Evolutionary conservation across 2,329 filamentous ascomycete genomes (phyloP).

Genomic region (Didymosphaeria variabile): DNA sequence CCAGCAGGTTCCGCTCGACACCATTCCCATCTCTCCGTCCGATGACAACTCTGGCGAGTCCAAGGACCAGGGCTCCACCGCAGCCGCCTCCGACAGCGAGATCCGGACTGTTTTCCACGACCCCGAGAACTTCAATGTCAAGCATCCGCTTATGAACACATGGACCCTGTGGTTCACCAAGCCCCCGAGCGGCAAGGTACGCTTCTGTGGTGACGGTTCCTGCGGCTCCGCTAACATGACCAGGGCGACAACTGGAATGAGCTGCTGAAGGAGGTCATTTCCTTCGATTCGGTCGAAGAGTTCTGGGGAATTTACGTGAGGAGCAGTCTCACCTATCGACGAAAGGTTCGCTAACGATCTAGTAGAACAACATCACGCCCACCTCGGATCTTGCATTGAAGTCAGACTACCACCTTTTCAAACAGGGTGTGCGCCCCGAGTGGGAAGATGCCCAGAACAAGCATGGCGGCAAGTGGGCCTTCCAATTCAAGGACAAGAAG

Average conservation of each 20-base stretch:
- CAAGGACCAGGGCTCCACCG: constrained; percentile 49
- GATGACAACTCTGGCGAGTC: constrained; percentile 54
- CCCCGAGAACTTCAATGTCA: constrained; percentile 99
- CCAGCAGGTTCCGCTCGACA: constrained; percentile 63
- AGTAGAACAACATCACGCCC: constrained; percentile 95
- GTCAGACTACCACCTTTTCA: constrained; percentile 99
- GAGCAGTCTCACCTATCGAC: constrained; percentile 48
- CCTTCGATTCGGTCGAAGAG: constrained; percentile 97
- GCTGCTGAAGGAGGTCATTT: constrained; percentile 96
- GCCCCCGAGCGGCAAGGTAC: constrained; percentile 92
- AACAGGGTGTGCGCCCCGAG: constrained; percentile 93
- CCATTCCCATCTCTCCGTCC: constrained; percentile 64
- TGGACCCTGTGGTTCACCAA: constrained; percentile 99
- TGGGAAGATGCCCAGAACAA: constrained; percentile 99
- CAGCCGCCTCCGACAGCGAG: constrained; percentile 61
- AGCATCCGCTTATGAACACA: constrained; percentile 95
- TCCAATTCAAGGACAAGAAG: constrained; percentile 96
- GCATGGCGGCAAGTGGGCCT: constrained; percentile 99
- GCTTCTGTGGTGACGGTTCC: constrained; percentile 25
- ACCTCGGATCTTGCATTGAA: constrained; percentile 96
- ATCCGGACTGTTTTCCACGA: constrained; percentile 96
- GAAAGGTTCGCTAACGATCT: constrained; percentile 22
- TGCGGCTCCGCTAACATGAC: constrained; percentile 25
- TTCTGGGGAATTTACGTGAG: constrained; percentile 98
- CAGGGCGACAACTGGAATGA: constrained; percentile 99